A percentile compares a stretch with the other conserved stretches of the same genome.
These are phyloP conservation scores for Eragrostis curvula DNA, from an alignment of 176 grass and related monocot species.

Conservation along the genomic window DNA sequence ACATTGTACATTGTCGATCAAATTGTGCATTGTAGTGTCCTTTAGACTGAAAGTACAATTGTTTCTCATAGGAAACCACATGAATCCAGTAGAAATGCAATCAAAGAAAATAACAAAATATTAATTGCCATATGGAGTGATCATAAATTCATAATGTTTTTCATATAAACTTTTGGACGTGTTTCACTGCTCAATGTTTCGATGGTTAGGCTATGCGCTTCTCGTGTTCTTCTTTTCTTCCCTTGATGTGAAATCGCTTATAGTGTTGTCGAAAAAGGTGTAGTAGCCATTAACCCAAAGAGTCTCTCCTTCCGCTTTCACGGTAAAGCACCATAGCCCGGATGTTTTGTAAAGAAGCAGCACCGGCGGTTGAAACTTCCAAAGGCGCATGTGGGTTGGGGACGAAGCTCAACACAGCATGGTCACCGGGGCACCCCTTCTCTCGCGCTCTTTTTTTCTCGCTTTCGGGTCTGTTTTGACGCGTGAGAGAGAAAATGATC, in stretches of 20 bases:
- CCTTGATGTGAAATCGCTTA: no score
- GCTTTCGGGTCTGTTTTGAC: conserved; percentile 24
- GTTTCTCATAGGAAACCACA: background rate
- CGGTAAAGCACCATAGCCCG: conserved; percentile 21
- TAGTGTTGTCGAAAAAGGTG: no score
- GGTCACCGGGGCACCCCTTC: background rate
- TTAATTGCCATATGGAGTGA: background rate
- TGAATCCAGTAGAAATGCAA: background rate
- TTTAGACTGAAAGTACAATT: background rate
- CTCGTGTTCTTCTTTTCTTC: no score
- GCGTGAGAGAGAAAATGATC: conserved; percentile 18
- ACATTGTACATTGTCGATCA: no score
- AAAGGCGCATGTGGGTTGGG: conserved; percentile 30
- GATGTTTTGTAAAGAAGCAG: conserved; percentile 47
- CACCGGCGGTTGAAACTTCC: conserved; percentile 43
- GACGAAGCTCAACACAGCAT: background rate
- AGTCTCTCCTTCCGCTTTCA: background rate
- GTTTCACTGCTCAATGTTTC: no score
- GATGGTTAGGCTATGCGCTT: no score
- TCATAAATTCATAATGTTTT: no score
- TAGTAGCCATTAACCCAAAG: background rate
- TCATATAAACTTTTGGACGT: no score
- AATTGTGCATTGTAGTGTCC: background rate
- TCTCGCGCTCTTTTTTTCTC: background rate
- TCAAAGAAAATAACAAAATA: background rate